Evolutionary conservation across 2,329 filamentous ascomycete genomes (phyloP), one percentile per base, ranked within the genome.

Genomic region (Claviceps africana): DNA sequence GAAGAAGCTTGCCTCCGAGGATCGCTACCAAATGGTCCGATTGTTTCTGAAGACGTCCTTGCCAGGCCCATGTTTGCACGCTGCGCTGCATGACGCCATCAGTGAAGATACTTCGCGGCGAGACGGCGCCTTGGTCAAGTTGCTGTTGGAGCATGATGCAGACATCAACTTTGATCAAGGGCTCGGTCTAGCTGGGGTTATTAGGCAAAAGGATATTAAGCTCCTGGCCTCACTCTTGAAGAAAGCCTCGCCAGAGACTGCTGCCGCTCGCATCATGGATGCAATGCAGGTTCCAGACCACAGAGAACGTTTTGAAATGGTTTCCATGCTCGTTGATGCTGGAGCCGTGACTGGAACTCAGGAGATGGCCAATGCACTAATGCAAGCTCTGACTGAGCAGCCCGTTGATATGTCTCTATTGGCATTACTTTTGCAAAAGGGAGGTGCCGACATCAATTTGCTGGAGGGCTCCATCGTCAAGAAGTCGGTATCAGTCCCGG

Each of bases 121-220:
- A 39, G 78, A 81, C 40, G 70, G 74, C 43, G 67, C 69, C 1
- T 63, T 82, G 11, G 75, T 82, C 51, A 67, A 70, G 7, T 66
- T 81, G 4, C 63, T 81, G 3, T 64, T 82, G 5, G 67, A 70
- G 2, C 67, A 77, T 54, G 72, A 74, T 15, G 74, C 74, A 4
- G 76, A 80, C 47, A 69, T 78, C 39, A 79, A 78, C 56, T 76
- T 74, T 51, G 73, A 75, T 43, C 70, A 74, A 28, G 75, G 76
- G 0, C 65, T 70, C n/a, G 71, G 70, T 2, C 65, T 81, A 15
- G 62, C 70, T 0, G 66, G 72, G 0, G 71, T 77, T 0, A 72
- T 81, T 19, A 56, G 62, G 1, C 72, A 75, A 51, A 70, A 67
- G 31, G 76, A 81, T 48, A 51, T 74, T 1, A 61, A 60, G 0